Percentiles rank a stretch among this genome's conserved stretches.
Evolutionary conservation across 805 yeast species (phyloP).

Genomic region (Myxozyma nipponensis): DNA sequence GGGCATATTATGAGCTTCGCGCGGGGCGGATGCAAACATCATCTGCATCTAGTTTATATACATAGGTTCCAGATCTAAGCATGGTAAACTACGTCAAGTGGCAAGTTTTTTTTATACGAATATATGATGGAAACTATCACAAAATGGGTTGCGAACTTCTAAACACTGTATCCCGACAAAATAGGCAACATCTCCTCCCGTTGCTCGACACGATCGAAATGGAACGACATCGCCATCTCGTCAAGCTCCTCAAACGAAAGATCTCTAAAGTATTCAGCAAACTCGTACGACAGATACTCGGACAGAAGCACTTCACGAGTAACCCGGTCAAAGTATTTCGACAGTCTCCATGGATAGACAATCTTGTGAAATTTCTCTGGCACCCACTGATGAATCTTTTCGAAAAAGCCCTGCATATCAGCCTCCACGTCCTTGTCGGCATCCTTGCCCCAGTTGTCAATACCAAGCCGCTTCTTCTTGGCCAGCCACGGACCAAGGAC

Average conservation of each 20-base stretch:
- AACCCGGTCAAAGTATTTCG: conserved; percentile 42
- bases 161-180: too few species aligned
- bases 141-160: too few species aligned
- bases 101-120: too few species aligned
- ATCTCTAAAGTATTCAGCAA: conserved; percentile 44
- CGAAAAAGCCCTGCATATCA: conserved; percentile 39
- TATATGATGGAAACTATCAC: too few species aligned
- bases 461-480: conserved; percentile 45
- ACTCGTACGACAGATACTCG: conserved; percentile 46
- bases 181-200: too few species aligned
- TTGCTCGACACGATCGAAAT: too few species aligned
- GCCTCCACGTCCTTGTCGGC: conserved; percentile 44
- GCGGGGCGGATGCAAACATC: too few species aligned
- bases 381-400: conserved; percentile 41
- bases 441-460: conserved; percentile 51
- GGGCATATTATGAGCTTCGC: too few species aligned
- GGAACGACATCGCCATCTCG: conserved; percentile 49
- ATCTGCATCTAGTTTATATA: too few species aligned
- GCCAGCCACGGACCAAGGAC: conserved; percentile 43
- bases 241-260: conserved; percentile 46
- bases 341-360: conserved; percentile 46
- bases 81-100: too few species aligned
- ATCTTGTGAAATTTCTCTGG: conserved; percentile 44
- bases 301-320: conserved; percentile 45
- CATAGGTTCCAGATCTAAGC: too few species aligned